Base-by-base conservation (phyloP, 495 filamentous ascomycete species). In the Aspergillus egyptiacus region DNA sequence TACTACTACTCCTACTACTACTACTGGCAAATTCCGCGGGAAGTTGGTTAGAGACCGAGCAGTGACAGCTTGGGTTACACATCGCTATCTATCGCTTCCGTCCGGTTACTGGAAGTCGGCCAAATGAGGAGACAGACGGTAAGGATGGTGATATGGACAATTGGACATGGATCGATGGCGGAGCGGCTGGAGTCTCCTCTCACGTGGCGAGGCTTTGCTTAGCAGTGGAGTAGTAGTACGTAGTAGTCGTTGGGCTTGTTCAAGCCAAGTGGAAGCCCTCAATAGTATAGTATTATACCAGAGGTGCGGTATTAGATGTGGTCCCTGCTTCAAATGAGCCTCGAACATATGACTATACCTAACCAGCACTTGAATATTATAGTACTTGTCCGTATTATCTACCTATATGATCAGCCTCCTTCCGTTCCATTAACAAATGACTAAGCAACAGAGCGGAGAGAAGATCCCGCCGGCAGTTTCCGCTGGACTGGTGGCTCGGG, bases 381-480 rank as follows among this genome's bases (percentile, higher is more conserved):
- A n/a, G 25, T 10, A 27, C 10, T 27, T 27, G 25, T 27, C 25
- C 10, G 25, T 5, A 27, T 27, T 10, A 27, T 37, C 35, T 1
- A 14, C 17, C 3, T 7, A 37, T 37, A 17, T 20, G 17, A 20
- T 6, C 22, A n/a, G 9, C 24, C 40, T 8, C n/a, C 25, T n/a
- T 18, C 18, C 37, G 10, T 47, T 10, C 30, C 22, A 31, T 22
- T 22, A n/a, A n/a, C n/a, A 50, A 14, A 14, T 39, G 36, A 39
- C 20, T 37, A 50, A 28, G 46, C 49, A 37, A 46, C 23, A 48
- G 14, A 27, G 46, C 46, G 38, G 50, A 58, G 63, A 64, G 65
- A 61, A 64, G 62, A 22, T 68, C 67, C 67, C 63, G 62, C 65
- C 60, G 60, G 59, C 40, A 50, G 49, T 38, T 60, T 70, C 65